Conservation (phyloP, 352 stramenopile species). For the Phytophthora crassamura region DNA sequence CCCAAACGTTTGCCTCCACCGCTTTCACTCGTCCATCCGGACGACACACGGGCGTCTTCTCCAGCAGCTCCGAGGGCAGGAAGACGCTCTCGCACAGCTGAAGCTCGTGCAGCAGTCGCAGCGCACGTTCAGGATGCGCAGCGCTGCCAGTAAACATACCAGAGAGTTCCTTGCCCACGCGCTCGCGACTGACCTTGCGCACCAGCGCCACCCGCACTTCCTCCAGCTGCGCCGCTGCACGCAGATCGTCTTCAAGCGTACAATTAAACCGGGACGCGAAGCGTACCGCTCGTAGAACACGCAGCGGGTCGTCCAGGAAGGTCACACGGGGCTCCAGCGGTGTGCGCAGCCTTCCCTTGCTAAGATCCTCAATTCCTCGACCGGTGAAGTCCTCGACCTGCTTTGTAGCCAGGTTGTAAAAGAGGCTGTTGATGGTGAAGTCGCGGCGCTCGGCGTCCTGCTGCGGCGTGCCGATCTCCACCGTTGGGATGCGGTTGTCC, state of each 20-base stretch:
- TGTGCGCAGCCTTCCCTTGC: slow-evolving; percentile 91
- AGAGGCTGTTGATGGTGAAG: slow-evolving; percentile 99
- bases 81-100: slow-evolving; percentile 63
- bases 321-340: slow-evolving; percentile 94
- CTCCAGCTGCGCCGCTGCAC: slow-evolving; percentile 62
- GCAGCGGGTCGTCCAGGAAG: slow-evolving; percentile 97
- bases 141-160: slow-evolving; percentile 72
- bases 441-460: slow-evolving; percentile 93
- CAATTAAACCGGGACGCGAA: slow-evolving; percentile 97
- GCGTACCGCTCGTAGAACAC: slow-evolving; percentile 94
- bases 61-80: slow-evolving; percentile 43
- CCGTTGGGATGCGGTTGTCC: slow-evolving; percentile 70
- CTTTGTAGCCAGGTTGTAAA: slow-evolving; percentile 96
- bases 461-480: slow-evolving; percentile 82
- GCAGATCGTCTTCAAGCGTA: slow-evolving; percentile 84
- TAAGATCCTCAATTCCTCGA: slow-evolving; percentile 77
- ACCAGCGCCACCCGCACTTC: slow-evolving; percentile 69
- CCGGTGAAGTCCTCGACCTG: slow-evolving; percentile 95
- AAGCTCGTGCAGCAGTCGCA: slow-evolving; percentile 65
- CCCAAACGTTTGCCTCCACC: slow-evolving; percentile 41
- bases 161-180: slow-evolving; percentile 80
- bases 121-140: slow-evolving; percentile 65
- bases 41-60: slow-evolving; percentile 44
- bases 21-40: slow-evolving; percentile 25
- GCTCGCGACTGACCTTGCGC: slow-evolving; percentile 80